Conservation (phyloP, 208 protist species). For the Crithidia bombi region DNA sequence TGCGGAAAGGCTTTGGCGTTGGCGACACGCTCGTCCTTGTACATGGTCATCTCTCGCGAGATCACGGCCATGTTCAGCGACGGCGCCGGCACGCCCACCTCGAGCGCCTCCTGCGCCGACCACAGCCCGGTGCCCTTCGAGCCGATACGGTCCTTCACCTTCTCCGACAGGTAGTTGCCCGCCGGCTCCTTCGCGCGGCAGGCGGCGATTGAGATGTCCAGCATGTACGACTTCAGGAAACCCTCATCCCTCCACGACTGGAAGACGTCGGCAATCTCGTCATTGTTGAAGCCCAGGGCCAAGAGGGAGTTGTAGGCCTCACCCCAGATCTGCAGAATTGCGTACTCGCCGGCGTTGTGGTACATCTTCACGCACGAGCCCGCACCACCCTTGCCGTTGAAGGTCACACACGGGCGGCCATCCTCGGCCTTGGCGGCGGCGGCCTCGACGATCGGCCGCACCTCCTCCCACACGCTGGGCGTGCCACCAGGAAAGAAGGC, state of each 20-base stretch:
- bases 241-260: conserved; percentile 94
- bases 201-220: conserved; percentile 98
- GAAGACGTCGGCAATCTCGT: conserved; percentile 94
- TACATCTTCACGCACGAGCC: conserved; percentile 99
- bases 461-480: conserved; percentile 87
- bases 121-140: conserved; percentile 98
- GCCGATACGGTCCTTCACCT: conserved; percentile 96
- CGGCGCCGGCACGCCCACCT: conserved; percentile 89
- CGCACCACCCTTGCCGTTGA: conserved; percentile 96
- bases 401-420: conserved; percentile 92
- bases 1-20: conserved; percentile 59
- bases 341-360: conserved; percentile 99
- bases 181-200: conserved; percentile 91
- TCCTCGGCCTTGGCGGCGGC: conserved; percentile 96
- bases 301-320: conserved; percentile 96
- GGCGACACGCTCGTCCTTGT: conserved; percentile 91
- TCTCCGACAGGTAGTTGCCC: conserved; percentile 91
- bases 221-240: conserved; percentile 97
- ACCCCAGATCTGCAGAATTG: conserved; percentile 97
- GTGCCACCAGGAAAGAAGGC: conserved; percentile 98
- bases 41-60: conserved; percentile 92
- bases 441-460: conserved; percentile 96
- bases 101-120: conserved; percentile 95
- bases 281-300: conserved; percentile 88
- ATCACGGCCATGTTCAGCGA: conserved; percentile 95